Conservation (phyloP, 441 rosid species). For the Euphorbia corollata region DNA sequence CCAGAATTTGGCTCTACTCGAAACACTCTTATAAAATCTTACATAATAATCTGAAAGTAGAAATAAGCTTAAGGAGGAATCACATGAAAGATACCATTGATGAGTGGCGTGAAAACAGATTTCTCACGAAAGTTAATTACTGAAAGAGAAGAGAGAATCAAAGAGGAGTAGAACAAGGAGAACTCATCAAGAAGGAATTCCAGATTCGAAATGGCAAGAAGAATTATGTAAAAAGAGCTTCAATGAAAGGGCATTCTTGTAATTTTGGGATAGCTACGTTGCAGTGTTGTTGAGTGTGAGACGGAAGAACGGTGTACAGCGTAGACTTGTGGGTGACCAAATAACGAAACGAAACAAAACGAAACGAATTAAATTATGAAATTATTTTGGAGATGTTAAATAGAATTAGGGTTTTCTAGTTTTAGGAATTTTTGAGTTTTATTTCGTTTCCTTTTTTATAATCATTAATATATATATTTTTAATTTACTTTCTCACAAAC, state of each 20-base stretch:
- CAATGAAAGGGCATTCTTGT: background rate
- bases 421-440: too few species aligned
- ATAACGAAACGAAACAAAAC: background rate
- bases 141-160: constrained; percentile 6
- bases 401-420: too few species aligned
- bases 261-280: background rate
- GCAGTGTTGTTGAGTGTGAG: background rate
- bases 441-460: too few species aligned
- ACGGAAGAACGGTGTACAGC: background rate
- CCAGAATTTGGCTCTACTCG: background rate
- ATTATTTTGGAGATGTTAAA: too few species aligned
- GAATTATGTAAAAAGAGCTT: background rate
- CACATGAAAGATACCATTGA: background rate
- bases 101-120: background rate
- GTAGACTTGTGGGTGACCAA: background rate
- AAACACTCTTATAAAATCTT: constrained; percentile 7
- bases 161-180: background rate
- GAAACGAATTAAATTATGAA: background rate
- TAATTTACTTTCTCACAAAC: too few species aligned
- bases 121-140: too few species aligned
- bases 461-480: too few species aligned
- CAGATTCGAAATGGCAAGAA: constrained; percentile 23
- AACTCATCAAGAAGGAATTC: background rate
- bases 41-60: background rate
- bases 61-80: too few species aligned